A percentile compares a stretch with the other conserved stretches of the same genome.
phyloP scores from a whole-genome alignment of 306 rosid genomes.

The Quercus aquifolioides region DNA sequence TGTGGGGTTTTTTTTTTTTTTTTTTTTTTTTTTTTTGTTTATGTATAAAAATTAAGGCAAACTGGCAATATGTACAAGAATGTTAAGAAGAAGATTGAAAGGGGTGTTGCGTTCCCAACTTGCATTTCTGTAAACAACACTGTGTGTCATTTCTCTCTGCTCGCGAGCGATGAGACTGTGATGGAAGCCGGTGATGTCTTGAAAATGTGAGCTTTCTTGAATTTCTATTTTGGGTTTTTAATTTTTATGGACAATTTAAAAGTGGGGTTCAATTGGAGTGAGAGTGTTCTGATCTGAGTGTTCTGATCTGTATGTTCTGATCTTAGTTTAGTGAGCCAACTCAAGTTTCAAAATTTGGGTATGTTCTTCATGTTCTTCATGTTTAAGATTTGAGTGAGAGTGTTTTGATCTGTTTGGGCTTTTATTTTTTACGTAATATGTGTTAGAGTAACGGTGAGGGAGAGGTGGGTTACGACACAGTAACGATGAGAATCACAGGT shows the following conservation, averaged over 20 bases:
- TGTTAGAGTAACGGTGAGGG: no score
- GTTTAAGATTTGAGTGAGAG: no score
- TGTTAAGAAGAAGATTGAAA: slow-evolving; percentile 84
- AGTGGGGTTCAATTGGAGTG: not conserved
- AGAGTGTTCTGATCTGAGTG: no score
- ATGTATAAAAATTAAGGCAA: slow-evolving; percentile 41
- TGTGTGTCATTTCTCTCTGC: slow-evolving; percentile 87
- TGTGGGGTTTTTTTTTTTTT: not conserved
- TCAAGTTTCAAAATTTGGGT: no score
- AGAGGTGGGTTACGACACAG: no score
- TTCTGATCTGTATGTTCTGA: no score
- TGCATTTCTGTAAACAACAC: slow-evolving; percentile 89
- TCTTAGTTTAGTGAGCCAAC: no score
- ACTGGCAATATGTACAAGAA: slow-evolving; percentile 77
- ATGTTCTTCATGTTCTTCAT: no score
- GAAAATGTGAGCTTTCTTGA: slow-evolving; percentile 59
- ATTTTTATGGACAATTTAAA: not conserved
- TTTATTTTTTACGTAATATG: no score
- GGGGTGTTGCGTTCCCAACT: slow-evolving; percentile 94
- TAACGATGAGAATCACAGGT: no score
- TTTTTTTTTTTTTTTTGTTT: not conserved
- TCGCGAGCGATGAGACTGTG: slow-evolving; percentile 74
- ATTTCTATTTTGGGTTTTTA: not conserved
- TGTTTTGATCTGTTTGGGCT: no score
- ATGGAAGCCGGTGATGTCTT: slow-evolving; percentile 81